Percentiles rank a stretch among this genome's conserved stretches.
Conservation (phyloP, 169 alveolate genomes). For the Eimeria falciformis region DNA sequence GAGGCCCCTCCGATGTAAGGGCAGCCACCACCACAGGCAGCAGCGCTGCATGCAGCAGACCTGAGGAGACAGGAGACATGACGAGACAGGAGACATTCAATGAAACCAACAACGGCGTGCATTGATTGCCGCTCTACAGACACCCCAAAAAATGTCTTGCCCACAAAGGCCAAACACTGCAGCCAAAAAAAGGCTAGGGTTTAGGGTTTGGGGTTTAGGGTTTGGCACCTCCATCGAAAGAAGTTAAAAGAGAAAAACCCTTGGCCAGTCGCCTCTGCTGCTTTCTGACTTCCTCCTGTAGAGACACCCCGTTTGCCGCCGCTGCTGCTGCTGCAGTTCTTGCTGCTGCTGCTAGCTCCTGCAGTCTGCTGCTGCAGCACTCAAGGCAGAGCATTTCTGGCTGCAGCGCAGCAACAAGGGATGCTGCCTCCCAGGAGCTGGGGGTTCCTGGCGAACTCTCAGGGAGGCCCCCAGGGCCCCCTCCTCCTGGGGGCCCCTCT, state of each 20-base stretch:
- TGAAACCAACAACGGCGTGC: too few species aligned
- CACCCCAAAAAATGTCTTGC: too few species aligned
- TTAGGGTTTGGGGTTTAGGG: constrained; percentile 49
- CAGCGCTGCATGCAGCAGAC: constrained; percentile 57
- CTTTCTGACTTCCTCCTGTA: constrained; percentile 12
- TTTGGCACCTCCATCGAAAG: constrained; percentile 47
- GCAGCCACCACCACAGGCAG: constrained; percentile 57
- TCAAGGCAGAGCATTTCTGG: constrained; percentile 31
- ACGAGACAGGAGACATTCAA: neutral
- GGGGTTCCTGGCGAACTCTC: constrained; percentile 16
- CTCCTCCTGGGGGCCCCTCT: constrained; percentile 21
- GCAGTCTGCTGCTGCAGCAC: constrained; percentile 67
- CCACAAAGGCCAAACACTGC: too few species aligned
- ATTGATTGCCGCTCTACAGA: too few species aligned
- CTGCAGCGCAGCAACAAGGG: constrained; percentile 40
- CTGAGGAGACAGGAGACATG: neutral
- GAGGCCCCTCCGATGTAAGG: neutral
- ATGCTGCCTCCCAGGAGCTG: constrained; percentile 29
- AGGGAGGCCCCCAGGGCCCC: constrained; percentile 5
- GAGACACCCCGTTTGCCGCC: constrained; percentile 32
- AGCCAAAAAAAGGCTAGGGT: too few species aligned
- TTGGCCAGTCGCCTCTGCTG: constrained; percentile 46
- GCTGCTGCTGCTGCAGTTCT: constrained; percentile 45
- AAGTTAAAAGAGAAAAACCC: constrained; percentile 31
- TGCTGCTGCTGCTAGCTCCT: constrained; percentile 47